Percentiles rank a stretch among this genome's conserved stretches.
Evolutionary conservation across 345 rosid species (phyloP).

Genomic region (Trapa incisa): DNA sequence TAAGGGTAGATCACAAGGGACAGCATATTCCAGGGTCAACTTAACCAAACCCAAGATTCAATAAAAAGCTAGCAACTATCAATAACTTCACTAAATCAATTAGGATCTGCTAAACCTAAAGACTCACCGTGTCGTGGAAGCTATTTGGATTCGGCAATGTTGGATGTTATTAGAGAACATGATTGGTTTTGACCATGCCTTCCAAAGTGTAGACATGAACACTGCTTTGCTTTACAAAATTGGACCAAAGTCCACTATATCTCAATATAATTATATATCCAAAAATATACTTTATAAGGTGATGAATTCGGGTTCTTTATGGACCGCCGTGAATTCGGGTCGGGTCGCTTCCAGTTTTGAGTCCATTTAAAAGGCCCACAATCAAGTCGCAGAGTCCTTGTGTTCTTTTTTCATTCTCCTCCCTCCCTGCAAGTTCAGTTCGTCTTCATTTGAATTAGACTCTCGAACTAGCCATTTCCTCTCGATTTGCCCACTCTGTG

Average conservation of each 20-base stretch:
- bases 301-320: too few relatives aligned
- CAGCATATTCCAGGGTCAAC: constrained; percentile 1
- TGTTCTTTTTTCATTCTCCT: too few relatives aligned
- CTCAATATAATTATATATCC: too few relatives aligned
- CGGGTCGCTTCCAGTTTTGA: too few relatives aligned
- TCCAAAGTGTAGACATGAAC: neutral
- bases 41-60: neutral
- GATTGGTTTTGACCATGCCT: neutral
- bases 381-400: too few relatives aligned
- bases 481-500: too few relatives aligned
- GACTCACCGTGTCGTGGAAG: neutral
- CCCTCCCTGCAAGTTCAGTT: too few relatives aligned
- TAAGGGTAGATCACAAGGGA: neutral
- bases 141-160: neutral
- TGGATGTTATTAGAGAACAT: neutral
- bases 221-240: neutral
- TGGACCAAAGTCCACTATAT: neutral
- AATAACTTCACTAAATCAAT: neutral
- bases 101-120: neutral
- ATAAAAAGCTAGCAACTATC: neutral
- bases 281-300: too few relatives aligned
- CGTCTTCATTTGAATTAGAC: too few relatives aligned
- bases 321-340: too few relatives aligned
- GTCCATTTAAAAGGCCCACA: too few relatives aligned
- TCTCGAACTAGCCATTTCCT: too few relatives aligned